A percentile compares a stretch with the other conserved stretches of the same genome.
Evolutionary conservation across 768 basidiomycete genomes (phyloP).

Genomic region (Trametes sanguinea): DNA sequence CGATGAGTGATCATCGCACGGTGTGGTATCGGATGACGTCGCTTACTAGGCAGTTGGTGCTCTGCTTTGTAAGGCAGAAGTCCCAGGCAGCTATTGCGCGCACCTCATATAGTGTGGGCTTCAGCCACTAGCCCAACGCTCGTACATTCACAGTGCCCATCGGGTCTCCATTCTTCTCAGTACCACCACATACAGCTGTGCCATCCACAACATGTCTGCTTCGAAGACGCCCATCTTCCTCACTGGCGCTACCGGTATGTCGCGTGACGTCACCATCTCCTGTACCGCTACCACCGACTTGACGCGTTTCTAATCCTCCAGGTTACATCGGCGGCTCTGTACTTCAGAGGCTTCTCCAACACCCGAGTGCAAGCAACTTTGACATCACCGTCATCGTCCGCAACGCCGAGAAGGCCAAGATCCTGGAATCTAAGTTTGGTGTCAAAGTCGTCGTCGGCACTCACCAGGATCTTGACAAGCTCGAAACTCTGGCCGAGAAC

Average conservation of each 20-base stretch:
- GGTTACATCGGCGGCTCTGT: constrained; percentile 62
- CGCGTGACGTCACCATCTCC: not conserved
- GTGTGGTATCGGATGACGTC: not conserved
- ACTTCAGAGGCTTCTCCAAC: constrained; percentile 47
- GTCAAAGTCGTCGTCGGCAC: constrained; percentile 27
- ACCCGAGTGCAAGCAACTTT: constrained; percentile 45
- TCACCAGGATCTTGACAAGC: constrained; percentile 37
- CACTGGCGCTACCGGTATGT: constrained; percentile 47
- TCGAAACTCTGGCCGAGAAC: constrained; percentile 42
- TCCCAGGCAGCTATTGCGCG: no score
- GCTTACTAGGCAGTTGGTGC: not conserved
- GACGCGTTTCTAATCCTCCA: constrained; percentile 19
- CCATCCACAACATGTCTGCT: constrained; percentile 14
- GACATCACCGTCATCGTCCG: constrained; percentile 50
- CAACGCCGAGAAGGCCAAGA: constrained; percentile 39
- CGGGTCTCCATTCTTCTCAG: no score
- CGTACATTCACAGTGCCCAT: no score
- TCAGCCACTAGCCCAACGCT: no score
- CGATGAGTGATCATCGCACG: no score
- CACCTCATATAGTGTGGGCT: no score
- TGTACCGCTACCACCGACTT: no score
- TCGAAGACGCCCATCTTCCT: constrained; percentile 42
- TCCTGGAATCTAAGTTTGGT: constrained; percentile 25
- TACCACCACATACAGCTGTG: not conserved
- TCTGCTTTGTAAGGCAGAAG: constrained; percentile 1